A percentile compares a stretch with the other conserved stretches of the same genome.
Conservation (phyloP, 176 grass and related monocot genomes). For the Avena eriantha region DNA sequence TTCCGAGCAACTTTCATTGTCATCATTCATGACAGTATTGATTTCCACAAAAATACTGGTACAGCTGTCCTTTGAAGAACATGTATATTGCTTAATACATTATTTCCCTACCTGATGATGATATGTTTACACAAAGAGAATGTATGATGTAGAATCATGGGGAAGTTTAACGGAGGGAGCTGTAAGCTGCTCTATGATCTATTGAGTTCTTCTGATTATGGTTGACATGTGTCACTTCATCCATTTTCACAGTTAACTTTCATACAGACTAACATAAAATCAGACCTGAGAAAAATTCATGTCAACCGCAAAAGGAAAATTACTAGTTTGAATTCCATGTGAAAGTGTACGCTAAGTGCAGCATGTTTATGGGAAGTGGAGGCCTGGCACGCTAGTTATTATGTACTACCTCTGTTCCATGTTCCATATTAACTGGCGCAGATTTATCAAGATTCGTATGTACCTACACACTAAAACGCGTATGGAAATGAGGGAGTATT, state of each 20-base stretch:
- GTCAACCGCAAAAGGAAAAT: neutral
- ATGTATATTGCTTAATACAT: neutral
- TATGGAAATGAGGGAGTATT: neutral
- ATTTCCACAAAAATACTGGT: constrained; percentile 1
- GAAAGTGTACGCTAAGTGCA: neutral
- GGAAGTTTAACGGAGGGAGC: neutral
- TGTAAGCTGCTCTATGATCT: neutral
- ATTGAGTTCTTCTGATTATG: constrained; percentile 13
- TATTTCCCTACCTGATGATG: neutral
- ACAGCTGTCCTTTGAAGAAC: constrained; percentile 1
- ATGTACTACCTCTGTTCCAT: neutral
- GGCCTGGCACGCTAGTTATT: constrained; percentile 18
- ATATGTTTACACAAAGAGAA: neutral
- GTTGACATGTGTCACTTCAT: neutral
- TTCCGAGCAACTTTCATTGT: neutral
- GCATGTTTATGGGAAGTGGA: constrained; percentile 18
- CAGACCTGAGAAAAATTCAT: neutral
- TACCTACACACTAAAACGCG: too few relatives aligned
- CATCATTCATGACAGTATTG: constrained; percentile 7
- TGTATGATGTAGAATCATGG: neutral
- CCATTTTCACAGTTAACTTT: neutral
- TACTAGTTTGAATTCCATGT: neutral
- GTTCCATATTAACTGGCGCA: too few relatives aligned
- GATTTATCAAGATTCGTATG: too few relatives aligned
- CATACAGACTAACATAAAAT: constrained; percentile 21